Conservation (phyloP, 2,329 filamentous ascomycete species). For the Allantophomopsis cytisporea region DNA sequence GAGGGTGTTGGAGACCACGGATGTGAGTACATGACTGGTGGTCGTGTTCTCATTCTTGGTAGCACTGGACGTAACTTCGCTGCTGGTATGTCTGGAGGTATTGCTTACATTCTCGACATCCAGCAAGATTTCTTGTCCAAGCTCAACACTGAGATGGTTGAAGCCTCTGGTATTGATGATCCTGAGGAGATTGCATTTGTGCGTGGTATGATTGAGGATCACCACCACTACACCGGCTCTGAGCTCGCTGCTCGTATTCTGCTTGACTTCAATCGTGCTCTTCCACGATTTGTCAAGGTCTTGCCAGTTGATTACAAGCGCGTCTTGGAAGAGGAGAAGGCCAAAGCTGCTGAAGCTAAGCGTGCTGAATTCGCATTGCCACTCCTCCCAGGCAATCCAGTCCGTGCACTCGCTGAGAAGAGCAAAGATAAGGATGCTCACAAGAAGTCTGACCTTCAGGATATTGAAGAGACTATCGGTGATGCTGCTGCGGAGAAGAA, state of each 20-base stretch:
- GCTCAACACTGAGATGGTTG: constrained; percentile 96
- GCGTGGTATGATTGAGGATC: constrained; percentile 85
- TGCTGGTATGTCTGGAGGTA: constrained; percentile 96
- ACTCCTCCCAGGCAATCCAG: constrained; percentile 53
- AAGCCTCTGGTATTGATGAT: constrained; percentile 72
- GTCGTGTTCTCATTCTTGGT: constrained; percentile 76
- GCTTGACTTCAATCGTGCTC: constrained; percentile 86
- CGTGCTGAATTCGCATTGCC: constrained; percentile 73
- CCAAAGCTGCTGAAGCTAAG: constrained; percentile 74
- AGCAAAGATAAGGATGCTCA: constrained; percentile 46
- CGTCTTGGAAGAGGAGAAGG: constrained; percentile 72
- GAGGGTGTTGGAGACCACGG: constrained; percentile 94
- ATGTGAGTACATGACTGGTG: constrained; percentile 98
- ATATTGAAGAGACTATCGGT: constrained; percentile 84
- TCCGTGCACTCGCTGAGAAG: constrained; percentile 36
- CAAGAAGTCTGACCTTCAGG: constrained; percentile 54
- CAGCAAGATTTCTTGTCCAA: constrained; percentile 82
- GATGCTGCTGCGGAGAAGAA: constrained; percentile 82
- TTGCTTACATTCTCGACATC: constrained; percentile 86
- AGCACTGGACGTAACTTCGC: constrained; percentile 92
- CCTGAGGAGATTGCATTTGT: constrained; percentile 81
- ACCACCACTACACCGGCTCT: constrained; percentile 95
- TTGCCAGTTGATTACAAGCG: constrained; percentile 94
- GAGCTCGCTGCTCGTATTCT: constrained; percentile 87
- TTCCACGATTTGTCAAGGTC: constrained; percentile 86